Evolutionary conservation across 2,329 filamentous ascomycete species (phyloP).

Genomic region (Nectriaceae sp.): DNA sequence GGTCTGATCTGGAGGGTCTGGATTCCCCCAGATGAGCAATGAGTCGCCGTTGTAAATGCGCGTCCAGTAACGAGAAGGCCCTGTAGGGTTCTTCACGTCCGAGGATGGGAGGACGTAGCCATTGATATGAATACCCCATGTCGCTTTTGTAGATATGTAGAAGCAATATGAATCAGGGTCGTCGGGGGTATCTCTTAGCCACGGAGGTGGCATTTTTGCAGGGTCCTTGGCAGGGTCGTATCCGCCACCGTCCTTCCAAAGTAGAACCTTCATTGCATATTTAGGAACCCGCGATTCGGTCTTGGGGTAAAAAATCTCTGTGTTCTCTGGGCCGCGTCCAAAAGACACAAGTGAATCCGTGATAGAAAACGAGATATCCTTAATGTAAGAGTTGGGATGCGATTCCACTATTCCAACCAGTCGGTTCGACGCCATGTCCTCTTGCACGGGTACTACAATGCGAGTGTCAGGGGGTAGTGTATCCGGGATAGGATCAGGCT

Average conservation of each 20-base stretch:
- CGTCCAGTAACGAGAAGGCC: conserved; percentile 63
- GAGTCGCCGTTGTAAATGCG: conserved; percentile 76
- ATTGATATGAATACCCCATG: conserved; percentile 76
- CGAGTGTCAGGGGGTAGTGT: conserved; percentile 39
- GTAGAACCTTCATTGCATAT: conserved; percentile 74
- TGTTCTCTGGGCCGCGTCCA: conserved; percentile 73
- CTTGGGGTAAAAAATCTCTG: conserved; percentile 61
- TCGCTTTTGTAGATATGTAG: conserved; percentile 78
- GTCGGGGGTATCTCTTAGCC: conserved; percentile 34
- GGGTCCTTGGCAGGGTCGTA: conserved; percentile 60
- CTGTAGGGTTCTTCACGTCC: conserved; percentile 53
- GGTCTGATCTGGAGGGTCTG: conserved; percentile 41
- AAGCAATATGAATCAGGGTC: conserved; percentile 63
- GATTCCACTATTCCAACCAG: conserved; percentile 68
- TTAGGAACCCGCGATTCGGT: conserved; percentile 77
- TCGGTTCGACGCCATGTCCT: conserved; percentile 36
- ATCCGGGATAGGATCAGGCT: conserved; percentile 34
- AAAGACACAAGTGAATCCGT: conserved; percentile 71
- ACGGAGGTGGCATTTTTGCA: conserved; percentile 55
- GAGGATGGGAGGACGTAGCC: conserved; percentile 62
- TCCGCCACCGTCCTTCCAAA: conserved; percentile 68
- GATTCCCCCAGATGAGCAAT: conserved; percentile 68
- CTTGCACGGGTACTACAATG: conserved; percentile 37
- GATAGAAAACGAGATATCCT: conserved; percentile 64
- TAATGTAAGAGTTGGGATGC: conserved; percentile 64